Evolutionary conservation across 805 yeast species (phyloP), one percentile per base, ranked within the genome.

Genomic region (Starmerella vitae): DNA sequence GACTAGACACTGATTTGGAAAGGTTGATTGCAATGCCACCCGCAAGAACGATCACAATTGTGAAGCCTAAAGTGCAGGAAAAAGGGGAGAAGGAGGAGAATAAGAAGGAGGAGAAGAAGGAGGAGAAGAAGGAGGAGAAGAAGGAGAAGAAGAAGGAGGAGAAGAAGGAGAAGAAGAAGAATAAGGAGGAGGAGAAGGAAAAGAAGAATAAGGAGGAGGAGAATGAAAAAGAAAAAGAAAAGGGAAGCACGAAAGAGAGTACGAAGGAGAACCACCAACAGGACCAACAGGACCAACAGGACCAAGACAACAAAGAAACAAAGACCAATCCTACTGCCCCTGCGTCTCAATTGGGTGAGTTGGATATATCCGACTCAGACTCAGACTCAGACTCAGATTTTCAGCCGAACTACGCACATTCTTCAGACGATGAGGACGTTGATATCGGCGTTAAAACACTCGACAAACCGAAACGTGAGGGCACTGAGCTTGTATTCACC

Each of bases 1-100:
- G 75, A 3, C 59, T 79, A 31, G 82, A 78, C 51, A 62, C 59
- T 44, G 63, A 72, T 41, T 61, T 79, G 36, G 88, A 79, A 50
- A 48, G 52, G 31, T 72, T 77, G 49, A 60, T 80, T 41, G 65
- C 69, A 34, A 67, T 66, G 56, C 76, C 76, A 46, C 76, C 74
- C 48, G 66, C 68, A 31, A 71, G 69, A 18, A 75, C 82, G 0
- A 60, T 79, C 43, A 79, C 74, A 52, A 65, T 78, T 48, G 76
- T 77, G 13, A 24, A 20, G n/a, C 33, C 33, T 10, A 30, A 30
- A n/a, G n/a, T n/a, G n/a, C n/a, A n/a, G n/a, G 10, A 7, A 7
- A 22, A 22, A 22, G 26, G 12, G 10, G 26, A 8, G 26, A 22
- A 22, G 26, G 26, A 22, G 26, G 17, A n/a, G 7, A 27, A 27